phyloP scores from a whole-genome alignment of 140 eudicot genomes.

The Ambrosia hybrid region DNA sequence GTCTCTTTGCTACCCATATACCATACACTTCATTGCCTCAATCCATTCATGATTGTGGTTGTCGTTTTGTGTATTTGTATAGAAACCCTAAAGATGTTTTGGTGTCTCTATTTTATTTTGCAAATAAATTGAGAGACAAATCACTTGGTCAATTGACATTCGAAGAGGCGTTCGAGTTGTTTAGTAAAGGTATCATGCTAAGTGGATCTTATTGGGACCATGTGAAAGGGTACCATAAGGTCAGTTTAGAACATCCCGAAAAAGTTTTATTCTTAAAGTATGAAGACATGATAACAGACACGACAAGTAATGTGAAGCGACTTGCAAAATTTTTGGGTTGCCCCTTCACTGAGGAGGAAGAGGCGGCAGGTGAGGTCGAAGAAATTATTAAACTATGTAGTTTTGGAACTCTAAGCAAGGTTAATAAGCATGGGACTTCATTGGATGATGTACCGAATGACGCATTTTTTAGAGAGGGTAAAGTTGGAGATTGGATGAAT shows the following conservation, averaged over 20 bases:
- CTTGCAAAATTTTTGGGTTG: conserved; percentile 18
- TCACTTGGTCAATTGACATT: no score
- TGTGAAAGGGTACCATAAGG: conserved; percentile 11
- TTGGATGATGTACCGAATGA: no score
- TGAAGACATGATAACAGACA: conserved; percentile 19
- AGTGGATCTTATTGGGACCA: no score
- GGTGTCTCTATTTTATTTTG: no score
- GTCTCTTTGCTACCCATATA: conserved; percentile 22
- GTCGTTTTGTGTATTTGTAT: background rate
- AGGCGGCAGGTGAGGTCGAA: conserved; percentile 9
- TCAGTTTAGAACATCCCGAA: background rate
- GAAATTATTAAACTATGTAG: conserved; percentile 20
- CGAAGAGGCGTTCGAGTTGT: no score
- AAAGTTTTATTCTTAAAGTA: conserved; percentile 21
- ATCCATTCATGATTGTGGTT: conserved; percentile 9
- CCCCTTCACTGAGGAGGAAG: conserved; percentile 28
- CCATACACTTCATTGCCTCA: conserved; percentile 8
- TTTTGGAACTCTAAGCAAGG: conserved; percentile 9
- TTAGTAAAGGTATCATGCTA: no score
- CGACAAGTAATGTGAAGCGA: background rate
- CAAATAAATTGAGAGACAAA: no score
- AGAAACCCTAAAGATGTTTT: no score
- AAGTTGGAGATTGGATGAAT: no score
- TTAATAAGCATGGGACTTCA: no score
- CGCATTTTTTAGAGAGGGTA: no score